Evolutionary conservation across 441 rosid genomes (phyloP), one percentile per base, ranked within the genome.

Genomic region (Geranium incanum): DNA sequence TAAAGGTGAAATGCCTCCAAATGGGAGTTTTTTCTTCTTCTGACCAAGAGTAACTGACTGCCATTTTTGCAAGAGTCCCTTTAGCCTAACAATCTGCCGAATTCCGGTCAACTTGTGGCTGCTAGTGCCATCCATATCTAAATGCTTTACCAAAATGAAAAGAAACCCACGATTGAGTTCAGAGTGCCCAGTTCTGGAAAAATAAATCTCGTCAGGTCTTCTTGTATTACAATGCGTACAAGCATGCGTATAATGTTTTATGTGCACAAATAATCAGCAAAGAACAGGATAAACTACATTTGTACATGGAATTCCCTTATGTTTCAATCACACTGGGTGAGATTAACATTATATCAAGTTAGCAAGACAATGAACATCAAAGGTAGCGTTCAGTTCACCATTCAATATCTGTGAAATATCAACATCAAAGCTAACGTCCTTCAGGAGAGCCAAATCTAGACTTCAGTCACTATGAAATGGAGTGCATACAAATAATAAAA

Each of bases 31-130:
- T 57, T 76, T 73, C 13, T 83, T 19, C 69, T 75, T 83, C 9
- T 90, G 70, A 45, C 82, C 82, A 66, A 87, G 77, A 45, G 98
- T 81, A 57, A 88, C 89, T 66, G 81, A 70, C 77, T 89, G 98
- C 98, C 96, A 92, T 84, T 86, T 90, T 7, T 87, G 92, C 74
- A 92, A 84, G 75, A 92, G 77, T 81, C 88, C 95, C 78, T 90
- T 92, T 12, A 92, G 87, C 81, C 86, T 83, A 73, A 86, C 95
- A 36, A 92, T 90, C 84, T 90, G 93, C 78, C 83, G 74, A 70
- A 92, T 89, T 68, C 98, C 93, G 12, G 83, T 86, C 80, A 88
- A 65, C 88, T 84, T 90, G 75, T 36, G 71, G n/a, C 78, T 85
- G 66, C 82, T 84, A 72, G 79, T 77, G 57, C 79, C 91, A 41